phyloP scores from a whole-genome alignment of 495 filamentous ascomycete genomes.

The Evernia prunastri region DNA sequence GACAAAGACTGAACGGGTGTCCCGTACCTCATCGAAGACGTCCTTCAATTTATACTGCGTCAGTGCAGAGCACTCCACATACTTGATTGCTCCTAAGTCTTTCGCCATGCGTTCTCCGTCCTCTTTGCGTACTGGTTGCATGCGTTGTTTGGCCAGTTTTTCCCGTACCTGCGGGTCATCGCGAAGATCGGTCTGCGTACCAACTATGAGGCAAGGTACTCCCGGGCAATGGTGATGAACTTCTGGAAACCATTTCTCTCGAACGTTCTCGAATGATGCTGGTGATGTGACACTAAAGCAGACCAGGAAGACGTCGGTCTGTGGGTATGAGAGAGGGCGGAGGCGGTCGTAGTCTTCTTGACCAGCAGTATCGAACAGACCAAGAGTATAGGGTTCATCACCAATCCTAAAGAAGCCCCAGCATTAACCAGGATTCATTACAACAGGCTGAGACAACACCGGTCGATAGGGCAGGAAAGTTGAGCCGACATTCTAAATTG shows the following conservation, averaged over 20 bases:
- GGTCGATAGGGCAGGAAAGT: not conserved
- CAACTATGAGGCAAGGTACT: constrained; percentile 95
- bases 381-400: constrained; percentile 95
- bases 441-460: not conserved
- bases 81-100: constrained; percentile 93
- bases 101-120: constrained; percentile 95
- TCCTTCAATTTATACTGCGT: constrained; percentile 99
- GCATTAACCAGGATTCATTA: constrained; percentile 20
- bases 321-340: constrained; percentile 91
- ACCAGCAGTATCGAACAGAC: constrained; percentile 95
- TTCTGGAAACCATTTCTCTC: constrained; percentile 98
- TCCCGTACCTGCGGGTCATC: constrained; percentile 84
- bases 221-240: constrained; percentile 98
- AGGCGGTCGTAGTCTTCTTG: constrained; percentile 99
- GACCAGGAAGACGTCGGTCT: constrained; percentile 97
- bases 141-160: constrained; percentile 91
- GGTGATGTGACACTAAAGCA: constrained; percentile 98
- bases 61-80: constrained; percentile 95
- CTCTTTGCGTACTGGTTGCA: constrained; percentile 82
- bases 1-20: constrained; percentile 14
- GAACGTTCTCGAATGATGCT: constrained; percentile 98
- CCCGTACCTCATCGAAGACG: constrained; percentile 92
- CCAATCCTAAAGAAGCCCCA: constrained; percentile 67
- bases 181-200: constrained; percentile 93
- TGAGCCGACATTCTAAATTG: not conserved